phyloP scores from a whole-genome alignment of 441 rosid genomes.

The Melastoma candidum region DNA sequence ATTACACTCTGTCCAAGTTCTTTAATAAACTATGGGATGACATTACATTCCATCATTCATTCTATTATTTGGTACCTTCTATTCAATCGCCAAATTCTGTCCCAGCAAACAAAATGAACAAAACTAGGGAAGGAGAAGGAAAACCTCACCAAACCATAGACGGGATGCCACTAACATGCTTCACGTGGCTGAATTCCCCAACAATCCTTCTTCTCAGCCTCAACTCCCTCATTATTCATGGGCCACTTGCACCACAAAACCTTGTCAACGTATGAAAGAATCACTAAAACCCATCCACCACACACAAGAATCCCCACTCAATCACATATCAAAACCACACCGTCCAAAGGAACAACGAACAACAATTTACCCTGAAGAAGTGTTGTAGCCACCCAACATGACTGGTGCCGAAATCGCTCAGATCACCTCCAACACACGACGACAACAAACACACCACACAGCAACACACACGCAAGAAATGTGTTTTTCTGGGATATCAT shows the following conservation, averaged over 20 bases:
- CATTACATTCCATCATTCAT: too few species aligned
- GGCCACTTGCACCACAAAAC: conserved; percentile 97
- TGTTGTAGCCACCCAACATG: conserved; percentile 79
- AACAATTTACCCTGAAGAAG: conserved; percentile 62
- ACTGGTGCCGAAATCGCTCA: conserved; percentile 14
- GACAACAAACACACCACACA: too few species aligned
- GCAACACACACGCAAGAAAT: too few species aligned
- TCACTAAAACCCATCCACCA: not conserved
- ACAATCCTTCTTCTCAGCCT: conserved; percentile 54
- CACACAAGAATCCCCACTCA: not conserved
- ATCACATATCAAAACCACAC: not conserved
- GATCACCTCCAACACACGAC: too few species aligned
- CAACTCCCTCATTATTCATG: conserved; percentile 62
- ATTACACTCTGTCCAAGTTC: too few species aligned
- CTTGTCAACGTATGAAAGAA: conserved; percentile 63
- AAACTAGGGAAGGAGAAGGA: not conserved
- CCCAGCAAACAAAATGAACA: not conserved
- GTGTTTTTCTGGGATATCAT: too few species aligned
- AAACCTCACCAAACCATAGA: conserved; percentile 78
- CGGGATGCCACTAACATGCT: conserved; percentile 85
- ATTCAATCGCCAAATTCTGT: not conserved
- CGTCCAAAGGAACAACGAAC: conserved; percentile 1
- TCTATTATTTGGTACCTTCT: too few species aligned
- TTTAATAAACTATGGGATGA: too few species aligned
- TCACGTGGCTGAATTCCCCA: conserved; percentile 83